Conservation (phyloP, 257 asterid genomes). For the Petrea volubilis region DNA sequence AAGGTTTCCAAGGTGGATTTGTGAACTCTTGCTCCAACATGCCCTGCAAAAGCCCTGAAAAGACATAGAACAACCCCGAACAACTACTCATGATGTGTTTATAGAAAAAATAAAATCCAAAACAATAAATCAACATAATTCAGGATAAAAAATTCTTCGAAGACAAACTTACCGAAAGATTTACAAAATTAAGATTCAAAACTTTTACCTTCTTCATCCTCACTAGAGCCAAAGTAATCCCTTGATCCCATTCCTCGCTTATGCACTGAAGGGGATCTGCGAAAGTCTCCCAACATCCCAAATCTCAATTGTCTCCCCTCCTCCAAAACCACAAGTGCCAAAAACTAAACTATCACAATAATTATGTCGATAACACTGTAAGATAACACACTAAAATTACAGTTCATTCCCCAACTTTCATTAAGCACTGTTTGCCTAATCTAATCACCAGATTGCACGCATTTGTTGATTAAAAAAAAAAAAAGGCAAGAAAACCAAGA, state of each 20-base stretch:
- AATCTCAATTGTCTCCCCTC: conserved; percentile 14
- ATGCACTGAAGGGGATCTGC: conserved; percentile 49
- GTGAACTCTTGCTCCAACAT: conserved; percentile 45
- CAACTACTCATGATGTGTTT: conserved; percentile 1
- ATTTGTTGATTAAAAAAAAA: neutral
- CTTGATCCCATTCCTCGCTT: conserved; percentile 54
- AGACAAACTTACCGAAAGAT: neutral
- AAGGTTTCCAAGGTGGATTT: conserved; percentile 83
- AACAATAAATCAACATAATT: neutral
- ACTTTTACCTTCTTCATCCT: conserved; percentile 48
- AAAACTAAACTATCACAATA: conserved; percentile 21
- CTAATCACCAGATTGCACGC: neutral
- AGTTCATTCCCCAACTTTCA: neutral
- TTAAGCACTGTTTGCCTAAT: neutral
- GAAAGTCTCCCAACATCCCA: conserved; percentile 48
- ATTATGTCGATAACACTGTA: conserved; percentile 1
- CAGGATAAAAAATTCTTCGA: neutral
- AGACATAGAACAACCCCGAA: conserved; percentile 11
- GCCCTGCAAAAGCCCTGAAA: conserved; percentile 48
- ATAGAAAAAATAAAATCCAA: neutral
- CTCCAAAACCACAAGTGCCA: conserved; percentile 22
- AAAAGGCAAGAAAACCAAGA: neutral
- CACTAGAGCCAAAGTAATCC: conserved; percentile 45
- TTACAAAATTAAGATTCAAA: neutral
- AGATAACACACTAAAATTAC: neutral